Percentiles rank a stretch among this genome's conserved stretches.
phyloP scores from a whole-genome alignment of 202 grass and related monocot genomes.

The Panicum hallii region DNA sequence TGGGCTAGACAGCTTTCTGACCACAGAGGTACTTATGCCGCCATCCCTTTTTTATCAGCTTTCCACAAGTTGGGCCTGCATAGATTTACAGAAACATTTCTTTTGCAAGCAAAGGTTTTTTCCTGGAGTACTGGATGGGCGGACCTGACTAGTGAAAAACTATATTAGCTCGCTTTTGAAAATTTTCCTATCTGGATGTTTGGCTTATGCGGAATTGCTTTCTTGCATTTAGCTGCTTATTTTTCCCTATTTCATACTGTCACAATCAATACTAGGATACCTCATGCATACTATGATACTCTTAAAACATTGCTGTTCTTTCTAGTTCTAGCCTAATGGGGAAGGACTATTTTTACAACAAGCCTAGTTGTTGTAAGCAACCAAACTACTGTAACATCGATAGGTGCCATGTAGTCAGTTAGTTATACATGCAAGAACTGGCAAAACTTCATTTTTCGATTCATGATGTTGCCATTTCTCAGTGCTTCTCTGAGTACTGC shows the following conservation, averaged over 20 bases:
- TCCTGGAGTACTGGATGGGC: neutral
- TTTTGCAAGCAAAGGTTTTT: constrained; percentile 2
- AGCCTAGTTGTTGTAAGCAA: neutral
- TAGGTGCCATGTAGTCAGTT: constrained; percentile 23
- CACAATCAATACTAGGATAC: neutral
- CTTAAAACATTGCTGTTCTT: neutral
- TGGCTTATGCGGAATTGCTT: neutral
- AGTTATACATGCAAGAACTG: constrained; percentile 34
- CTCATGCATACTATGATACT: constrained; percentile 27
- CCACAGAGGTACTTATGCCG: constrained; percentile 63
- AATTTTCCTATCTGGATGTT: neutral
- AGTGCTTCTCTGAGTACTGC: constrained; percentile 18
- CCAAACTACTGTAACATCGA: neutral
- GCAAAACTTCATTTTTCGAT: constrained; percentile 31
- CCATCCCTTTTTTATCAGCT: constrained; percentile 26
- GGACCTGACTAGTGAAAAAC: constrained; percentile 19
- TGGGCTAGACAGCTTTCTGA: constrained; percentile 76
- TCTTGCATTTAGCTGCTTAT: constrained; percentile 3
- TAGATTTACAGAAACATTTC: constrained; percentile 18
- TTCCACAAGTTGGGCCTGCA: constrained; percentile 10
- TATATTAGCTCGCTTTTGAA: neutral
- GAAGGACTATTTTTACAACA: constrained; percentile 20
- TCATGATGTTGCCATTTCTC: constrained; percentile 12
- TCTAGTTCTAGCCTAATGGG: neutral
- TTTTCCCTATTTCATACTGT: constrained; percentile 21